phyloP scores from a whole-genome alignment of 176 grass and related monocot species.

The Raddia guianensis region DNA sequence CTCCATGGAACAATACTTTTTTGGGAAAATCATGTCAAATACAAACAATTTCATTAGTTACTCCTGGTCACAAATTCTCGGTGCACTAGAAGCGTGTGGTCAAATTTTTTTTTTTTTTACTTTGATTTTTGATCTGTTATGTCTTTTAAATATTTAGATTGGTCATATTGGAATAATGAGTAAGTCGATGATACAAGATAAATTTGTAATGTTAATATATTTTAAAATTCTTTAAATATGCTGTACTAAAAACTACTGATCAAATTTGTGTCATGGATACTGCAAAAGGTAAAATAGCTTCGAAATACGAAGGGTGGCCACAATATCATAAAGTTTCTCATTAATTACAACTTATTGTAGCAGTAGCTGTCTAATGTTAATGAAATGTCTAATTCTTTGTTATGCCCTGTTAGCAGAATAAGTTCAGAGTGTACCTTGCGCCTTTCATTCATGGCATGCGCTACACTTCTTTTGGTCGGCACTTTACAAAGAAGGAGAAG shows the following conservation, averaged over 20 bases:
- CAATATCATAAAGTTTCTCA: neutral
- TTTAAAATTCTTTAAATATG: neutral
- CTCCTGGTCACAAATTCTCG: neutral
- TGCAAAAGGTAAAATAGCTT: neutral
- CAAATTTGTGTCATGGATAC: neutral
- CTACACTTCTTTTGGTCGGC: conserved; percentile 84
- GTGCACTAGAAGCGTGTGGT: neutral
- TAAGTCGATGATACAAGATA: too few species aligned
- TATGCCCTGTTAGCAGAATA: conserved; percentile 53
- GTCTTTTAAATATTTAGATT: neutral
- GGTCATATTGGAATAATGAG: neutral
- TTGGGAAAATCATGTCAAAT: conserved; percentile 13
- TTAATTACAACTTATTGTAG: neutral
- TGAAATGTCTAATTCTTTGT: conserved; percentile 16
- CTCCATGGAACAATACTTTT: neutral
- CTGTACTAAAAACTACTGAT: neutral
- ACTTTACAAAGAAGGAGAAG: conserved; percentile 83
- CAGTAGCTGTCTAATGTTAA: neutral
- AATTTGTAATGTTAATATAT: neutral
- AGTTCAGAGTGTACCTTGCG: conserved; percentile 69
- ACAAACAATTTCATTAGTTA: conserved; percentile 11
- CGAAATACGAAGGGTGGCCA: neutral
- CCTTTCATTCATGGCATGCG: conserved; percentile 80
- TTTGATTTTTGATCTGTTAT: neutral
- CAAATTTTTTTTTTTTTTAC: neutral